These are phyloP conservation scores for Ogataea trehaloabstinens DNA, from an alignment of 805 yeast species.

Conservation along the genomic window DNA sequence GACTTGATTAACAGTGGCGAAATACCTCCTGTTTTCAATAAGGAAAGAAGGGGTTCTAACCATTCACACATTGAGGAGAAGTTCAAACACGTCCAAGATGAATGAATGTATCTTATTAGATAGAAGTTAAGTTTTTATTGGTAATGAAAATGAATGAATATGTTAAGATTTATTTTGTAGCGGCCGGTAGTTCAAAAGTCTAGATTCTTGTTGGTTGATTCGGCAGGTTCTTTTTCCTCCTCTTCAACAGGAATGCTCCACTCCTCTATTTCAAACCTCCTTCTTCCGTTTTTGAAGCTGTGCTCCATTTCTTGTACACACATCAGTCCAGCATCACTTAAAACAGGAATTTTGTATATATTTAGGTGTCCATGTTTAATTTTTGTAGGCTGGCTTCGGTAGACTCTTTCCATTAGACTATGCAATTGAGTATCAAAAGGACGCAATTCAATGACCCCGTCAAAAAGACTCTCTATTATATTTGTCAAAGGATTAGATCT, in stretches of 20 bases:
- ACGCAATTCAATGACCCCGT: constrained; percentile 68
- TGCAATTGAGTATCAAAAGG: constrained; percentile 79
- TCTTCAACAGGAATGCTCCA: constrained; percentile 99
- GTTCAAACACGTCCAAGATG: constrained; percentile 29
- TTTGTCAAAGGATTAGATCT: constrained; percentile 46
- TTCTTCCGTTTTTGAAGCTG: constrained; percentile 82
- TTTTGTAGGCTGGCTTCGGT: constrained; percentile 68
- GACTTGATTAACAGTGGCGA: constrained; percentile 61
- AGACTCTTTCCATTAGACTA: constrained; percentile 63
- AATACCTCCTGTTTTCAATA: constrained; percentile 44
- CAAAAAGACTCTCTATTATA: constrained; percentile 58
- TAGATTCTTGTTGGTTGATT: constrained; percentile 3
- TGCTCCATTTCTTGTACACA: constrained; percentile 68
- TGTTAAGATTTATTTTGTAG: too few species aligned
- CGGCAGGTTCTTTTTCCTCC: constrained; percentile 41
- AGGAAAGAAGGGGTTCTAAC: constrained; percentile 51
- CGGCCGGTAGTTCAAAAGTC: constrained; percentile 10
- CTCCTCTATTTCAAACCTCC: constrained; percentile 80
- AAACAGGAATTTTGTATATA: constrained; percentile 64
- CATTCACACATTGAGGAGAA: constrained; percentile 41
- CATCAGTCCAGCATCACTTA: constrained; percentile 81
- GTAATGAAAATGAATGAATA: too few species aligned
- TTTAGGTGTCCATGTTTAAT: constrained; percentile 86
- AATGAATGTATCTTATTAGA: too few species aligned
- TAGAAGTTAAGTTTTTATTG: too few species aligned